phyloP scores from a whole-genome alignment of 306 rosid genomes.

The Boehmeria nivea region DNA sequence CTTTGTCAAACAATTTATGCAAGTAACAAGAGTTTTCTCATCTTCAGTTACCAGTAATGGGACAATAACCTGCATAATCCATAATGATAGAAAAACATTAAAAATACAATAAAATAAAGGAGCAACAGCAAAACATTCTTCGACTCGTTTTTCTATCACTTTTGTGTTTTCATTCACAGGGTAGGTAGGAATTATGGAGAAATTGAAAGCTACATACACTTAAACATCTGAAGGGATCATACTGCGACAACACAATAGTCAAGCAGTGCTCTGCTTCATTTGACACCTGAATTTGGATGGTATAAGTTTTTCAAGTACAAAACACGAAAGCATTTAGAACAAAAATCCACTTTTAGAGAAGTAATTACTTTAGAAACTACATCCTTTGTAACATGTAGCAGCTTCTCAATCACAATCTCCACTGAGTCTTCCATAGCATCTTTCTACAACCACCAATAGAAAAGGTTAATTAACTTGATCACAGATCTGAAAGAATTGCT shows the following conservation, averaged over 20 bases:
- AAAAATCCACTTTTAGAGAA: conserved; percentile 14
- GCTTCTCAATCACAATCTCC: conserved; percentile 88
- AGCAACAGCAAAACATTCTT: background rate
- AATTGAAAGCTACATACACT: conserved; percentile 45
- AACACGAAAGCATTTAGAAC: conserved; percentile 15
- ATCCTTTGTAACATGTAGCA: conserved; percentile 83
- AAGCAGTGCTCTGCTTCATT: conserved; percentile 91
- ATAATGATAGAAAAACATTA: conserved; percentile 5
- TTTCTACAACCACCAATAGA: conserved; percentile 45
- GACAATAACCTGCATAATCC: conserved; percentile 69
- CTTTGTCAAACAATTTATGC: conserved; percentile 91
- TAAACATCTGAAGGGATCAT: conserved; percentile 95
- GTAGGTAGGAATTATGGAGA: too few species aligned
- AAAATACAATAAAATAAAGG: background rate
- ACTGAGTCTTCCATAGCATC: conserved; percentile 89
- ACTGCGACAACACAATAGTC: conserved; percentile 65
- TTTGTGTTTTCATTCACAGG: too few species aligned
- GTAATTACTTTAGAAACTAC: conserved; percentile 63
- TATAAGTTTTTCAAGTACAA: conserved; percentile 15
- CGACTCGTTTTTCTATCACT: too few species aligned
- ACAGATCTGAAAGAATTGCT: background rate
- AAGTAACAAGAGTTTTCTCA: conserved; percentile 89
- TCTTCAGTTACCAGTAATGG: conserved; percentile 89
- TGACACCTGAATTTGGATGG: conserved; percentile 62
- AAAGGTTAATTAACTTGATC: background rate